Base-by-base conservation (phyloP, 1,139 yeast species). In the Pichia kudriavzevii region DNA sequence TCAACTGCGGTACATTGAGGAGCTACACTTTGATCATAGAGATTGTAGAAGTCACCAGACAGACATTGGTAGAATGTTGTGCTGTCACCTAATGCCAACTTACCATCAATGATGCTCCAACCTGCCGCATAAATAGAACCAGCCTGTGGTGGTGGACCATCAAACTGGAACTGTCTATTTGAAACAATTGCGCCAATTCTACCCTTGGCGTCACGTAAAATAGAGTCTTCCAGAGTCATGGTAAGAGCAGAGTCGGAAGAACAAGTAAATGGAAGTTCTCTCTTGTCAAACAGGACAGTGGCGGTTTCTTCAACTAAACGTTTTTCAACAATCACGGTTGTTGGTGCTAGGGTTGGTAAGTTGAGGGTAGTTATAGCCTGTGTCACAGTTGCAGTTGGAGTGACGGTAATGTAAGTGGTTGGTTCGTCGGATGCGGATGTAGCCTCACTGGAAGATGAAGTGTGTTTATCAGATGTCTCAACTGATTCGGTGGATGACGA, bases 121-220 rank as follows among this genome's bases (percentile, higher is more conserved):
- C 93, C 93, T 42, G 75, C 81, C 55, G 91, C 88, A 64, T 75
- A 80, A 62, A 80, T 76, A 47, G 85, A 67, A 58, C 88, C 93
- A 37, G 88, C 85, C 69, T 81, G 93, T 53, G 91, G 88, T 63
- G 87, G 83, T 48, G 91, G 93, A 57, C 88, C 91, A 57, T 80
- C 91, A 56, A 80, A 80, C 65, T 80, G 91, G 75, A 80, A 79
- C 67, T 80, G 91, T 66, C 79, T 72, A 75, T 79, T 79, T 41
- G 87, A 78, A 50, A 80, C 91, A 60, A 80, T 79, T 40, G 85
- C 72, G 54, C 88, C 88, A 47, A 79, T 64, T 72, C 91, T 76
- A 36, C 82, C 83, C 38, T 64, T 50, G 33, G 70, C 56, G 56
- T 80, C 91, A 32, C 64, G 67, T 56, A 80, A 67, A 43, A 75